Base-by-base conservation (phyloP, 2,329 filamentous ascomycete genomes). In the Neurospora sp. region DNA sequence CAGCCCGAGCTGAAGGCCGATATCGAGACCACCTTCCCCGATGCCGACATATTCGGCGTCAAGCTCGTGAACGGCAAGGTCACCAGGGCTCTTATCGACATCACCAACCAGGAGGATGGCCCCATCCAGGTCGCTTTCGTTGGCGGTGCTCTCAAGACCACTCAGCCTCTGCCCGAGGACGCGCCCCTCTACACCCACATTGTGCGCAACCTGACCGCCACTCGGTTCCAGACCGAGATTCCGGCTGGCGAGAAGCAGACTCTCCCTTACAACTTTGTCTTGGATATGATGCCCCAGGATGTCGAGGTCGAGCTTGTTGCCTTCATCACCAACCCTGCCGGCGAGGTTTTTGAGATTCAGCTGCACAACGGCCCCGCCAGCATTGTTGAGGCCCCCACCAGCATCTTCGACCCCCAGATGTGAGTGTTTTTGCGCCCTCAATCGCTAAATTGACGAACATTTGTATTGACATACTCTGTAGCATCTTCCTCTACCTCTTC, bases 401-500 rank as follows among this genome's bases (percentile, higher is more conserved):
- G 91, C 86, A 89, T 97, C 81, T 91, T 97, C 73, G 95, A 98
- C 79, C 95, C 94, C 72, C 94, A 97, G 82, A 94, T 97, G 95
- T 98, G 85, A 82, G 90, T 68, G 6, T 39, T 52, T 33, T 38
- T 13, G 11, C 9, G 11, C 33, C 67, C 19, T 39, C 39, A 67
- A 73, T 91, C 89, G 74, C 86, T 90, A 9, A 7, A 33, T 23
- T 62, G 19, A 11, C 23, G 28, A 28, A 36, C 5, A 15, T 38
- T 13, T 46, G 68, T 28, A 19, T 38, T 36, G n/a, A 36, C 23
- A 71, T 70, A 66, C 58, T 39, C 66, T 23, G 5, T 5, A 98
- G 96, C 79, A 93, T 98, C 83, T 99, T 99, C 89, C 89, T 99
- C 73, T 98, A 98, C 85, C 86, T 97, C 79, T 90, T 98, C 85